Evolutionary conservation across 140 eudicot genomes (phyloP).

Genomic region (Oenanthe javanica): DNA sequence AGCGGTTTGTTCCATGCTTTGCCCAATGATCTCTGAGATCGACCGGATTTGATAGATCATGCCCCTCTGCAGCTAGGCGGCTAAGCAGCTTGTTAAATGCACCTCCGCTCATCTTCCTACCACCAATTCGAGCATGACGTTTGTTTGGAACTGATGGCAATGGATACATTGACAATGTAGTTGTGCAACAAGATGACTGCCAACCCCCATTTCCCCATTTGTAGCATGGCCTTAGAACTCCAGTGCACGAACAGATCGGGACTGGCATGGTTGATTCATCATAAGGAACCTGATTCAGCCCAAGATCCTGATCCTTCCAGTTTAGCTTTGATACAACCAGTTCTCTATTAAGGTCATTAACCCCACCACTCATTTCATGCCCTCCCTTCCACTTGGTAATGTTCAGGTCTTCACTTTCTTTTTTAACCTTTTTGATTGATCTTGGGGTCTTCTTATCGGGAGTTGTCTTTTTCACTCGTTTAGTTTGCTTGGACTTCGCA

Average conservation of each 20-base stretch:
- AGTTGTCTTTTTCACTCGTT: slow-evolving; percentile 31
- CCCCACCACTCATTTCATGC: slow-evolving; percentile 23
- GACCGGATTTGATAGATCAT: slow-evolving; percentile 68
- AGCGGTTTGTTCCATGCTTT: slow-evolving; percentile 88
- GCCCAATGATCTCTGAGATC: slow-evolving; percentile 90
- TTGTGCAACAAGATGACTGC: slow-evolving; percentile 96
- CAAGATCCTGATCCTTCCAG: slow-evolving; percentile 76
- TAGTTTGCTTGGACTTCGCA: slow-evolving; percentile 33
- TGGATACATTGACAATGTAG: slow-evolving; percentile 67
- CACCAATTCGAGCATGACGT: slow-evolving; percentile 78
- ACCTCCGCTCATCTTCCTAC: slow-evolving; percentile 90
- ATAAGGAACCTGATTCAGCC: slow-evolving; percentile 60
- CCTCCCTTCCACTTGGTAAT: slow-evolving; percentile 42
- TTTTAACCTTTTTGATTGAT: slow-evolving; percentile 44
- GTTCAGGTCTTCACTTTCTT: slow-evolving; percentile 57
- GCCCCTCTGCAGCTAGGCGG: slow-evolving; percentile 69
- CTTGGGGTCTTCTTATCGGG: slow-evolving; percentile 35
- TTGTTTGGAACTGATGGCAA: slow-evolving; percentile 69
- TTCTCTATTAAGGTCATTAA: slow-evolving; percentile 36
- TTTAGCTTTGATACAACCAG: slow-evolving; percentile 24
- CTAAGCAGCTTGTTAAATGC: slow-evolving; percentile 66
- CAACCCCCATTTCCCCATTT: slow-evolving; percentile 99
- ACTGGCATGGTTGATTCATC: slow-evolving; percentile 85
- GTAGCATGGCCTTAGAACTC: slow-evolving; percentile 70
- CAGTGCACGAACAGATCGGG: slow-evolving; percentile 88